Evolutionary conservation across 495 filamentous ascomycete species (phyloP), one percentile per base, ranked within the genome.

Genomic region (Hypoxylon fuscum): DNA sequence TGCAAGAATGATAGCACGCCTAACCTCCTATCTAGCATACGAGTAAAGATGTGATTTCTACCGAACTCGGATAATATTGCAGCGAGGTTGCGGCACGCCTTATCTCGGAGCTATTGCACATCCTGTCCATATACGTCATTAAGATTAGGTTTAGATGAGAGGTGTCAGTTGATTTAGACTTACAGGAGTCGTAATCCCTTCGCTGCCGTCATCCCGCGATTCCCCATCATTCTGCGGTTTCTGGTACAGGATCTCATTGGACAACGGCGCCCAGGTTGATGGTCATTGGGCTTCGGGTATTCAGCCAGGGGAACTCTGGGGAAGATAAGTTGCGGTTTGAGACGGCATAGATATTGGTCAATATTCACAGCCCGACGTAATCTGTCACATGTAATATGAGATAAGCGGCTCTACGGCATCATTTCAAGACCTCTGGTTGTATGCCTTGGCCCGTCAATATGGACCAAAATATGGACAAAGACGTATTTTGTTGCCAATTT

Each of bases 261-360:
- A 32, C 8, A 38, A 15, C 2, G 22, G 3, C 40, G 55, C 51
- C 63, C 63, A 48, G 43, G 46, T 27, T 32, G 32, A 27, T 17
- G 63, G 57, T 42, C 40, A 57, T 61, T 66, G 63, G 63, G 51
- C 38, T 45, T 38, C 15, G 17, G 37, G 34, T 6, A 32, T n/a
- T 44, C 38, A 50, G 46, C 31, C 38, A 37, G 15, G 37, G 31
- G 32, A 44, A 29, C 11, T 53, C 25, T 64, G 40, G 55, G 37
- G 46, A 54, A 6, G 40, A 29, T 55, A 29, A 38, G 20, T 51
- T 14, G 45, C 62, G 62, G 55, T 40, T 66, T 59, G 34, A 55
- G 23, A 41, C 55, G 62, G 56, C 45, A 48, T 44, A 53, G 37
- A 46, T 22, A 15, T 45, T 35, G 47, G 12, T 48, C 34, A 42